phyloP scores from a whole-genome alignment of 2,329 filamentous ascomycete genomes.

The Apiospora sp. region DNA sequence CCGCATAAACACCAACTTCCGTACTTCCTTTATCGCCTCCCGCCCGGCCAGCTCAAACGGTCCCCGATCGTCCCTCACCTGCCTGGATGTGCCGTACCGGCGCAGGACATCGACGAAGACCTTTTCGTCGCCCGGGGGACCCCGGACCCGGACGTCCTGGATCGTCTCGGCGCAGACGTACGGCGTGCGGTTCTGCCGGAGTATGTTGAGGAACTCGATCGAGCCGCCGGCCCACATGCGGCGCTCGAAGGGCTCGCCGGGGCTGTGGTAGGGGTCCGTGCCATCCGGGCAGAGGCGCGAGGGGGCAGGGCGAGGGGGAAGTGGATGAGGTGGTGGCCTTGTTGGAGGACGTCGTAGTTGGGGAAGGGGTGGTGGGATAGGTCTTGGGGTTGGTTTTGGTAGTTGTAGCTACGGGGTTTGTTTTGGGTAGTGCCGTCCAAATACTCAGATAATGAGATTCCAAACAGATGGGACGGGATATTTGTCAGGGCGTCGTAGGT shows the following conservation, averaged over 20 bases:
- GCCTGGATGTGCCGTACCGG: constrained; percentile 46
- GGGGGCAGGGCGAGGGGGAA: constrained; percentile 76
- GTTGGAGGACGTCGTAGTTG: constrained; percentile 25
- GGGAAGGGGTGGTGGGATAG: constrained; percentile 29
- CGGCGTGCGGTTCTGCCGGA: constrained; percentile 49
- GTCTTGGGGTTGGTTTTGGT: not conserved
- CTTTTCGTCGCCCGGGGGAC: constrained; percentile 48
- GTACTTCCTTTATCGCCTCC: constrained; percentile 52
- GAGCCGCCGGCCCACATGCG: constrained; percentile 91
- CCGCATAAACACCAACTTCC: constrained; percentile 63
- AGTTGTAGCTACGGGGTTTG: not conserved
- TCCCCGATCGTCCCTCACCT: not conserved
- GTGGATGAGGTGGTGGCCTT: constrained; percentile 77
- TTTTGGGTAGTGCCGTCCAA: no score
- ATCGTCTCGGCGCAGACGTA: constrained; percentile 57
- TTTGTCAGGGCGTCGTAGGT: constrained; percentile 54
- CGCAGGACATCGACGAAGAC: constrained; percentile 61
- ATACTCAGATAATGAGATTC: constrained; percentile 65
- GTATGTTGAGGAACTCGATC: constrained; percentile 59
- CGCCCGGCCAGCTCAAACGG: not conserved
- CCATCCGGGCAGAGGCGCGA: constrained; percentile 78
- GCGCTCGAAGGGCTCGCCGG: constrained; percentile 74
- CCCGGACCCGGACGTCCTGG: constrained; percentile 46
- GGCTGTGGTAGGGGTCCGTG: constrained; percentile 81
- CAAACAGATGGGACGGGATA: constrained; percentile 71